These are phyloP conservation scores for Suillus decipiens DNA, from an alignment of 768 basidiomycete species.

Conservation along the genomic window DNA sequence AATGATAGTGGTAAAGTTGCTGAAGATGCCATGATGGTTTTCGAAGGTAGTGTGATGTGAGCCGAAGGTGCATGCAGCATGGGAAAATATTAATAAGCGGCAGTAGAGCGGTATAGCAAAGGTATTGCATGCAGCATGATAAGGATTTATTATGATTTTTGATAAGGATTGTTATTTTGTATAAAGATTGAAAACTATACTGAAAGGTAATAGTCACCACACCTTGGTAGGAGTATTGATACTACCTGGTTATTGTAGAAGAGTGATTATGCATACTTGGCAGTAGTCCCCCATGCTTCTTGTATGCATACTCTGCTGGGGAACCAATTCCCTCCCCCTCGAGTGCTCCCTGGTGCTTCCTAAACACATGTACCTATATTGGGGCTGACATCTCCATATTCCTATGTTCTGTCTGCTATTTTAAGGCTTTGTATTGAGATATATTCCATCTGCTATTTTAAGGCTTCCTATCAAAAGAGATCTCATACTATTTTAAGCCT, in stretches of 20 bases:
- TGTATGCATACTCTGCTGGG: conserved; percentile 1
- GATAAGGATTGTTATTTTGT: too few relatives aligned
- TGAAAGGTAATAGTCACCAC: too few relatives aligned
- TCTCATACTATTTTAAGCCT: not conserved
- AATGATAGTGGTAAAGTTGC: too few relatives aligned
- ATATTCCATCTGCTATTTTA: too few relatives aligned
- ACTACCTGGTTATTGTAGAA: conserved; percentile 11
- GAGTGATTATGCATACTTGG: not conserved
- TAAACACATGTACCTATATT: not conserved
- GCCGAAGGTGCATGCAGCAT: too few relatives aligned
- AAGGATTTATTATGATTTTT: too few relatives aligned
- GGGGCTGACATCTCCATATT: not conserved
- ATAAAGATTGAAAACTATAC: too few relatives aligned
- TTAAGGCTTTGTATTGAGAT: not conserved
- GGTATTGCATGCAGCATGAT: too few relatives aligned
- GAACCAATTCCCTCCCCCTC: not conserved
- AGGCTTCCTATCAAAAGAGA: not conserved
- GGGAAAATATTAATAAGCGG: too few relatives aligned
- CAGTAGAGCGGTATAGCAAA: too few relatives aligned
- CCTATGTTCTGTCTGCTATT: not conserved
- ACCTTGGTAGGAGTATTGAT: not conserved
- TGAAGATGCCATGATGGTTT: too few relatives aligned
- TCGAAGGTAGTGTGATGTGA: too few relatives aligned
- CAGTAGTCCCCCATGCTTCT: not conserved
- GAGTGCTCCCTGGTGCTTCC: not conserved